These are phyloP conservation scores for Anethum foeniculum DNA, from an alignment of 140 eudicot genomes.

Conservation along the genomic window DNA sequence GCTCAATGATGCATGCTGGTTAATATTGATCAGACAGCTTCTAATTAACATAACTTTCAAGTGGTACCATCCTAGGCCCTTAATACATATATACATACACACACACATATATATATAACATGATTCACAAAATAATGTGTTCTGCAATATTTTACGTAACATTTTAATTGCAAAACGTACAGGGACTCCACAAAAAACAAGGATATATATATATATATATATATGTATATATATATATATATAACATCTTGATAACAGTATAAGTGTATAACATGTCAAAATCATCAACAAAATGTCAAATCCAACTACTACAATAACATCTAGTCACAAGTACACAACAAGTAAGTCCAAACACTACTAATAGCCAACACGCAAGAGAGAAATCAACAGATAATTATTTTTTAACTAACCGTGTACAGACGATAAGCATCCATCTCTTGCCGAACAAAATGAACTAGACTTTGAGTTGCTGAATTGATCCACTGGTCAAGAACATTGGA, in stretches of 20 bases:
- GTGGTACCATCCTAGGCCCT: too few relatives aligned
- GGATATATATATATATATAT: too few relatives aligned
- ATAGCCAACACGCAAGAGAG: not conserved
- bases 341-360: not conserved
- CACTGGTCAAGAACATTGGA: slow-evolving; percentile 92
- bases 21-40: not conserved
- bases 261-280: not conserved
- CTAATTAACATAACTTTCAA: not conserved
- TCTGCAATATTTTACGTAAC: too few relatives aligned
- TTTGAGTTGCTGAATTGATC: slow-evolving; percentile 91
- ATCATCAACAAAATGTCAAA: too few relatives aligned
- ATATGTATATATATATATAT: not conserved
- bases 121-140: too few relatives aligned
- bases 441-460: slow-evolving; percentile 82
- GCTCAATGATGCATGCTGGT: not conserved
- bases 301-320: not conserved
- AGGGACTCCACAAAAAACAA: too few relatives aligned
- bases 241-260: not conserved
- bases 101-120: too few relatives aligned
- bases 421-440: slow-evolving; percentile 97
- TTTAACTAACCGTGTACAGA: slow-evolving; percentile 60
- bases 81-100: too few relatives aligned
- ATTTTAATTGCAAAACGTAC: too few relatives aligned
- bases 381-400: not conserved
- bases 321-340: not conserved